phyloP scores from a whole-genome alignment of 2,329 filamentous ascomycete genomes.

The Arthroderma sp. region DNA sequence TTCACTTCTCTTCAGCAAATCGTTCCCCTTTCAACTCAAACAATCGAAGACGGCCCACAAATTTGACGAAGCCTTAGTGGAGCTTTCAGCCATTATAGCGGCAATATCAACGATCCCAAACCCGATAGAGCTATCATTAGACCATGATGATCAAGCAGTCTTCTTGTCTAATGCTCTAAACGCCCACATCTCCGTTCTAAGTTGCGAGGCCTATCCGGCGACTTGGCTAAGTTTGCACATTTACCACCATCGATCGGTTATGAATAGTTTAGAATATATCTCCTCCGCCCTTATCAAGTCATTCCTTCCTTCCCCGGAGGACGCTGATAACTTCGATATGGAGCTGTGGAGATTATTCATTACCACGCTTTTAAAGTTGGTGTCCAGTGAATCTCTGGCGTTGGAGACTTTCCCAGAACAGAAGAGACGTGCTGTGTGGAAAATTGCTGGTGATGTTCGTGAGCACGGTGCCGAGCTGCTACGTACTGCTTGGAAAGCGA shows the following conservation, averaged over 20 bases:
- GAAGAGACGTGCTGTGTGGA: slow-evolving; percentile 93
- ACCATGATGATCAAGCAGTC: slow-evolving; percentile 61
- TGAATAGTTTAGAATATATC: slow-evolving; percentile 73
- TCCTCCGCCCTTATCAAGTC: slow-evolving; percentile 66
- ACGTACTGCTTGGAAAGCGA: slow-evolving; percentile 78
- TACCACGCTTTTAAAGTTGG: slow-evolving; percentile 71
- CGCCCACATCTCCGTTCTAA: slow-evolving; percentile 77
- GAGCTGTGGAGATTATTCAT: slow-evolving; percentile 93
- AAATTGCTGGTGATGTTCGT: slow-evolving; percentile 91
- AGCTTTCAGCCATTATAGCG: slow-evolving; percentile 77
- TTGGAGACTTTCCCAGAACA: slow-evolving; percentile 95
- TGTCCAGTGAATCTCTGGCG: slow-evolving; percentile 76
- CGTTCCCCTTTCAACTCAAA: slow-evolving; percentile 77
- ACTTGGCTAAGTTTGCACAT: slow-evolving; percentile 90
- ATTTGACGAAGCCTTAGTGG: slow-evolving; percentile 79
- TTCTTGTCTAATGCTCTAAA: slow-evolving; percentile 68
- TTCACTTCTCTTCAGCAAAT: slow-evolving; percentile 77
- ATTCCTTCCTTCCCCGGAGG: slow-evolving; percentile 77
- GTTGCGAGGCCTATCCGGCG: slow-evolving; percentile 76
- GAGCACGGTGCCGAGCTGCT: slow-evolving; percentile 82
- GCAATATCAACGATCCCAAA: slow-evolving; percentile 62
- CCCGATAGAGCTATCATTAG: slow-evolving; percentile 62
- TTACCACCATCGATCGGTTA: slow-evolving; percentile 79
- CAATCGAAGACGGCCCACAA: slow-evolving; percentile 45
- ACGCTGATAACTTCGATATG: slow-evolving; percentile 83